Evolutionary conservation across 345 rosid species (phyloP), one percentile per base, ranked within the genome.

Genomic region (Pugionium dolabratum): DNA sequence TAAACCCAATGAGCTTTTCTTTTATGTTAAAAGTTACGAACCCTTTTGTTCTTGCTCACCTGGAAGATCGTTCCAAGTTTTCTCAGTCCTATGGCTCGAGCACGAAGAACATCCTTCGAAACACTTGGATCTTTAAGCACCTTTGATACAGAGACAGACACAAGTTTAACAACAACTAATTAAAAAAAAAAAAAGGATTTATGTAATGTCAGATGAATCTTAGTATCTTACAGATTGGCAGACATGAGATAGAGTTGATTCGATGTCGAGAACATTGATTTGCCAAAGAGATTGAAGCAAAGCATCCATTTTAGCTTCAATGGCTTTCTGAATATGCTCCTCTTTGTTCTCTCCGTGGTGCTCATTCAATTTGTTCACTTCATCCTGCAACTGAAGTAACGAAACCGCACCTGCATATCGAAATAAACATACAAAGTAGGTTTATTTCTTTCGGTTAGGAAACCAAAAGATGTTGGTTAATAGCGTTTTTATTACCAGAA

Each of bases 201-300:
- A 18, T 18, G 18, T 18, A 18, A 18, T 18, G 18, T 18, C 18
- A 18, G 18, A 18, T 18, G 18, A 18, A 18, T 50, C 18, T 18
- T 18, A 18, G 59, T 2, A 51, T 81, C 96, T 85, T 71, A 94
- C 99, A 4, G 86, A 81, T 32, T 60, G 75, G 89, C 97, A 88
- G 43, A 92, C 95, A 41, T 59, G 92, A 27, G 98, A 89, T 6
- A 92, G 80, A 57, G 98, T 92, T 18, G 88, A 70, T 75, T 94
- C 99, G 7, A 94, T 90, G 71, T 94, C 99, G 40, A 84, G 84
- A 67, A 94, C 99, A 50, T 94, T 94, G 78, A 94, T 85, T 73
- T 88, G 78, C 99, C 99, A 90, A 52, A 94, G 99, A 27, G 89
- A 88, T 59, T 90, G 93, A 77, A 94, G 80, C 96, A 94, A 74